phyloP scores from a whole-genome alignment of 805 yeast species.

The Wickerhamiella azyma region DNA sequence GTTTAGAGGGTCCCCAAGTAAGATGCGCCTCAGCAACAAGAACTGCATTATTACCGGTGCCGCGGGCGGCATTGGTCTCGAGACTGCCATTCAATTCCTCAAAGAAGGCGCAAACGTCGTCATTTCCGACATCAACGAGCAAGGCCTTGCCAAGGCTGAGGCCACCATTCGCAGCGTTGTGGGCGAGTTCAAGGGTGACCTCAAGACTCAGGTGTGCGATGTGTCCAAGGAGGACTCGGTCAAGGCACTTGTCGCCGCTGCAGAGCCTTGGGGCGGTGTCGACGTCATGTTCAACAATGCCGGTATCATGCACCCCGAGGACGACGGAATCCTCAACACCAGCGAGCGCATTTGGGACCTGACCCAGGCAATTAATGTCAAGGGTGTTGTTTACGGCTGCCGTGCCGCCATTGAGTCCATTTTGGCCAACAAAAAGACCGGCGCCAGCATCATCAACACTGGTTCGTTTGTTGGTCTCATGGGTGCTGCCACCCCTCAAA shows the following conservation, averaged over 20 bases:
- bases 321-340: slow-evolving; percentile 25
- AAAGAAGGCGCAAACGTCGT: slow-evolving; percentile 82
- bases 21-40: slow-evolving; percentile 22
- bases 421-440: slow-evolving; percentile 20
- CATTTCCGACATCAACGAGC: slow-evolving; percentile 53
- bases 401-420: slow-evolving; percentile 26
- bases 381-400: slow-evolving; percentile 28
- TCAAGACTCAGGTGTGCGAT: slow-evolving; percentile 25
- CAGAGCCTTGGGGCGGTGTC: slow-evolving; percentile 61
- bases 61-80: slow-evolving; percentile 29
- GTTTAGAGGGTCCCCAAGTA: no score
- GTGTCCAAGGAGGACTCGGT: slow-evolving; percentile 26
- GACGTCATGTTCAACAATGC: slow-evolving; percentile 81
- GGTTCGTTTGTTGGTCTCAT: slow-evolving; percentile 28
- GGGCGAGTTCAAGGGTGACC: slow-evolving; percentile 64
- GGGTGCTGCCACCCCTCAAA: slow-evolving; percentile 30
- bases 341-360: slow-evolving; percentile 26
- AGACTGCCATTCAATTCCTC: slow-evolving; percentile 57
- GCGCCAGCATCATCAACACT: slow-evolving; percentile 27
- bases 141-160: slow-evolving; percentile 40
- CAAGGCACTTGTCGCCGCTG: slow-evolving; percentile 31
- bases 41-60: slow-evolving; percentile 38
- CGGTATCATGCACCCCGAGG: slow-evolving; percentile 40
- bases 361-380: slow-evolving; percentile 27
- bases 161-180: slow-evolving; percentile 53